Evolutionary conservation across 1,284 basidiomycete species (phyloP).

Genomic region (Trichosporon sp.): DNA sequence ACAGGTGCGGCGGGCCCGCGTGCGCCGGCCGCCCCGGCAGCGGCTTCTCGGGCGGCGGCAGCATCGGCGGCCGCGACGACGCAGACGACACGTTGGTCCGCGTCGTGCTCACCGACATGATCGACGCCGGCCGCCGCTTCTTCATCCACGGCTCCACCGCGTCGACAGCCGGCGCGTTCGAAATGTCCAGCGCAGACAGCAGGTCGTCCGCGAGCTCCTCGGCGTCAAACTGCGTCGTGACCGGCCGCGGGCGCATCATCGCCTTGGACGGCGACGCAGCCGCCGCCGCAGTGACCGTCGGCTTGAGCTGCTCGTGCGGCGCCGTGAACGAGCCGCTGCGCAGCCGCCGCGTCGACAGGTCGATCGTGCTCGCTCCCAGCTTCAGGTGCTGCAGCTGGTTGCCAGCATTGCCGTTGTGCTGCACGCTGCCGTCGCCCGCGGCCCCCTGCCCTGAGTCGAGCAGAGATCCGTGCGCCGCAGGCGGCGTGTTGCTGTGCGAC

Average conservation of each 20-base stretch:
- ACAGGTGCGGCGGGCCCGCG: not conserved
- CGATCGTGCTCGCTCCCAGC: not conserved
- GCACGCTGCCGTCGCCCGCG: not conserved
- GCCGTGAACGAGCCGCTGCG: constrained; percentile 27
- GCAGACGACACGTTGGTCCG: not conserved
- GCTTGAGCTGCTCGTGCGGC: constrained; percentile 1
- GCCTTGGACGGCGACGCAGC: not conserved
- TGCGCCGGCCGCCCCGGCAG: constrained; percentile 12
- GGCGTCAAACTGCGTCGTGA: not conserved
- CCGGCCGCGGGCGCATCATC: not conserved
- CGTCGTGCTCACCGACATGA: not conserved
- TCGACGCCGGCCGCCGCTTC: not conserved
- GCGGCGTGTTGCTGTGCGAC: constrained; percentile 6
- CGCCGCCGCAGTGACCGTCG: not conserved
- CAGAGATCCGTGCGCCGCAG: not conserved
- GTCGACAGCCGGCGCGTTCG: not conserved
- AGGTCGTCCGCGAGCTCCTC: constrained; percentile 7
- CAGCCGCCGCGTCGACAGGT: constrained; percentile 13
- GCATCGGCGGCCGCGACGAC: constrained; percentile 9
- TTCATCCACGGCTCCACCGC: not conserved
- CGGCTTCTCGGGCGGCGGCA: constrained; percentile 15
- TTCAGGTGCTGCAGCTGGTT: not conserved
- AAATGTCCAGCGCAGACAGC: constrained; percentile 13
- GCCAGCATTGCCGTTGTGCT: not conserved
- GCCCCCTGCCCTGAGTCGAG: not conserved